Evolutionary conservation across 1,284 basidiomycete species (phyloP).

Genomic region (Fomes fomentarius): DNA sequence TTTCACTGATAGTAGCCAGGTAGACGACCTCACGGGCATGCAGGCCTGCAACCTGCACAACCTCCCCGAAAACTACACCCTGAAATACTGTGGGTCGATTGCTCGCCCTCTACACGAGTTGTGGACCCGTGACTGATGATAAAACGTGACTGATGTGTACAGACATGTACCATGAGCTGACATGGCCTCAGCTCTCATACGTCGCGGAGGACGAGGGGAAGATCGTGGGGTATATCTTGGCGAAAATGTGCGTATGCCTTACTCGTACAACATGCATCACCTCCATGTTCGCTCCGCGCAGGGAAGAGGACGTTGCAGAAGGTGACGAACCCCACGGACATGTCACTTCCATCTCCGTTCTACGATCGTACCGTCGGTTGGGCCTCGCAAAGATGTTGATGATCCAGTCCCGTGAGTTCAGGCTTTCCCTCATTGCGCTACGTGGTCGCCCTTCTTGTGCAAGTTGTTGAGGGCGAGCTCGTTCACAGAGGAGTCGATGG

Average conservation of each 20-base stretch:
- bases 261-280: not conserved
- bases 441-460: not conserved
- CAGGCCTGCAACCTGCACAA: conserved; percentile 90
- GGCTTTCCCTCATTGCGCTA: not conserved
- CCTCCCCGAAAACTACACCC: conserved; percentile 84
- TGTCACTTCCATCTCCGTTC: conserved; percentile 90
- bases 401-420: conserved; percentile 77
- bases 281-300: conserved; percentile 32
- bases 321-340: conserved; percentile 77
- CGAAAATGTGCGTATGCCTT: conserved; percentile 75
- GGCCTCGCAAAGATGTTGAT: conserved; percentile 90
- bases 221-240: conserved; percentile 93
- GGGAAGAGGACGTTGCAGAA: conserved; percentile 72
- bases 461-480: too few relatives aligned
- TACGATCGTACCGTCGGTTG: conserved; percentile 82
- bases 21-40: conserved; percentile 84
- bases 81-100: conserved; percentile 79
- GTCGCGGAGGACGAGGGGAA: conserved; percentile 92
- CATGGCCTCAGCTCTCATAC: conserved; percentile 94
- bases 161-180: conserved; percentile 90
- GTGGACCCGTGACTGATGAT: not conserved
- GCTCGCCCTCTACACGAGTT: not conserved
- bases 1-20: conserved; percentile 37
- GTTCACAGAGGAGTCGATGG: conserved; percentile 83
- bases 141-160: not conserved